Percentiles rank a stretch among this genome's conserved stretches.
These are phyloP conservation scores for Theileria parva DNA, from an alignment of 169 alveolate genomes.

Conservation along the genomic window DNA sequence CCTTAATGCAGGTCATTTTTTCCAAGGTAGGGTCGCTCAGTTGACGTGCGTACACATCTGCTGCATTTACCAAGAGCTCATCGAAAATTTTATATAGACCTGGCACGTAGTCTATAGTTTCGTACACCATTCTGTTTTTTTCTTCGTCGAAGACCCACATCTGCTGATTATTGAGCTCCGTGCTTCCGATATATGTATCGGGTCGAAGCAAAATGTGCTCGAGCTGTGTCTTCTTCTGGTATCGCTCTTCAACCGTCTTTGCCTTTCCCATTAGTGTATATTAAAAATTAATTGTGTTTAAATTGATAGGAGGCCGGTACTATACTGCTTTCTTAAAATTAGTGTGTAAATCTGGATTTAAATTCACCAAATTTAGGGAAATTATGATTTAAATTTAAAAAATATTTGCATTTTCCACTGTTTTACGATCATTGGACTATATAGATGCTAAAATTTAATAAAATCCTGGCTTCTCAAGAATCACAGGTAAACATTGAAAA, in stretches of 20 bases:
- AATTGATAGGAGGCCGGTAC: neutral
- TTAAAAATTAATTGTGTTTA: no score
- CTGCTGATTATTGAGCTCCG: slow-evolving; percentile 87
- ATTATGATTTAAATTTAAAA: no score
- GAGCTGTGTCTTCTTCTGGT: slow-evolving; percentile 94
- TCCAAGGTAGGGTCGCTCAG: slow-evolving; percentile 69
- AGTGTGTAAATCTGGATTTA: neutral
- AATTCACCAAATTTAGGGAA: neutral
- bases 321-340: neutral
- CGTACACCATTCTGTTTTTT: slow-evolving; percentile 84
- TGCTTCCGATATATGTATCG: slow-evolving; percentile 97
- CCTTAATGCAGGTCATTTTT: slow-evolving; percentile 83
- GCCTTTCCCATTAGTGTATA: slow-evolving; percentile 62
- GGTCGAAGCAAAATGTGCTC: slow-evolving; percentile 99
- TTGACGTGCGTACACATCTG: slow-evolving; percentile 94
- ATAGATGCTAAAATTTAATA: neutral
- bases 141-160: slow-evolving; percentile 94
- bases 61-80: slow-evolving; percentile 99
- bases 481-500: neutral
- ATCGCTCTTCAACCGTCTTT: slow-evolving; percentile 95
- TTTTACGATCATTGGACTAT: neutral
- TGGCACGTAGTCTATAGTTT: slow-evolving; percentile 89
- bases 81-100: slow-evolving; percentile 98
- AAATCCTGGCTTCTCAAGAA: neutral
- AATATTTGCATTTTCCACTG: neutral